Conservation (phyloP, 768 basidiomycete species). For the Hypsizygus marmoreus region DNA sequence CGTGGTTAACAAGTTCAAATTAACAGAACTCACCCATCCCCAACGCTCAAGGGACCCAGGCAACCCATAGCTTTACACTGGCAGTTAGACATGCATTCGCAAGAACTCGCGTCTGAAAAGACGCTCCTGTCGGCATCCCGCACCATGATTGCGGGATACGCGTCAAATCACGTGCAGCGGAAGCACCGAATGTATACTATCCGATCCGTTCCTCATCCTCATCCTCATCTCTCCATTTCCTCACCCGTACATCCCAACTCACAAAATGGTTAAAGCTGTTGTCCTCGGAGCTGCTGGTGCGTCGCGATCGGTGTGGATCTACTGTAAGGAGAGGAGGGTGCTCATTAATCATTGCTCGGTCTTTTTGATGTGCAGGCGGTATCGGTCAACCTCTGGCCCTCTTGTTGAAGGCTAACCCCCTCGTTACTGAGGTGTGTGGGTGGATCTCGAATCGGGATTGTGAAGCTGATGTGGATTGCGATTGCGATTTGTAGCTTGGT, state of each 20-base stretch:
- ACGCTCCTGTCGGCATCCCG: not conserved
- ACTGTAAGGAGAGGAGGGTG: not conserved
- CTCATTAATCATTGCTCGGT: conserved; percentile 4
- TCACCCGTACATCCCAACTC: conserved; percentile 3
- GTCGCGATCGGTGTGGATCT: conserved; percentile 17
- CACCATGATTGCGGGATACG: conserved; percentile 11
- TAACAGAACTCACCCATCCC: too few species aligned
- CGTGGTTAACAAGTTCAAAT: too few species aligned
- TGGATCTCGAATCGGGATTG: not conserved
- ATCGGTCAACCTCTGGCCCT: conserved; percentile 97
- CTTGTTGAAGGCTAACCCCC: conserved; percentile 83
- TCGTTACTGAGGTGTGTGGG: conserved; percentile 67
- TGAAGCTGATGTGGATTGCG: conserved; percentile 4
- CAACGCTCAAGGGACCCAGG: too few species aligned
- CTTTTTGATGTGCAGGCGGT: conserved; percentile 58
- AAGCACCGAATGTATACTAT: conserved; percentile 4
- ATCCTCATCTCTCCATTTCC: conserved; percentile 11
- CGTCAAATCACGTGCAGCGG: conserved; percentile 22
- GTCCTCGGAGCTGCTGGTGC: conserved; percentile 95
- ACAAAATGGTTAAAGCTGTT: conserved; percentile 73
- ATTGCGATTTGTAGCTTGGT: conserved; percentile 53
- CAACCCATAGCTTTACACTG: too few species aligned
- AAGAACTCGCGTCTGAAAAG: too few species aligned
- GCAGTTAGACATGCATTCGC: too few species aligned
- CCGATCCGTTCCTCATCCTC: conserved; percentile 11